Evolutionary conservation across 2,329 filamentous ascomycete species (phyloP), one percentile per base, ranked within the genome.

Genomic region (Byssothecium circinans): DNA sequence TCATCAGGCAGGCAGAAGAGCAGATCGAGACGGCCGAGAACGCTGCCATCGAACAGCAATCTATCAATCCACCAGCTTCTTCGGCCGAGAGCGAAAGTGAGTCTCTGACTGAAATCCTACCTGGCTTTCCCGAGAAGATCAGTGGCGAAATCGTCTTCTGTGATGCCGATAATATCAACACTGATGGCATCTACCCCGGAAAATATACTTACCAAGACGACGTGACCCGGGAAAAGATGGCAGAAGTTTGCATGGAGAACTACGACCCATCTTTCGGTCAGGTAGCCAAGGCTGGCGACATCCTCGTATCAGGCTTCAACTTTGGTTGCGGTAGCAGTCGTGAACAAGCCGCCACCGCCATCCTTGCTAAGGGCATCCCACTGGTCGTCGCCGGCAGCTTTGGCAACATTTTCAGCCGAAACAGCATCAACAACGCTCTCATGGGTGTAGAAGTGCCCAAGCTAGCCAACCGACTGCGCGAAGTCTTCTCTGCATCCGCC

Each of bases 151-250:
- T 97, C 49, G 78, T 95, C 38, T 96, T 94, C 72, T 89, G 83
- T 65, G 89, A 96, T 61, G 83, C 82, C 1, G 87, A 91, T 68
- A 95, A 95, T 73, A 83, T 96, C 68, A 89, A 94, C 73, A 97
- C 92, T 0, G 92, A 97, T 64, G 86, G 82, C 44, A 96, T 97
- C 68, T 97, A 97, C 70, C 88, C 91, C 0, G 90, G 89, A 4
- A 91, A 91, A 67, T 91, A 89, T 70, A 96, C 91, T 0, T 97
- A 97, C 72, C 89, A 95, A 67, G 91, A 97, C 65, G 81, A 88
- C 61, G 79, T 97, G 1, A 75, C 87, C 0, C 76, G 74, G 0
- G 86, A 89, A 52, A 83, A 83, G 47, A 96, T 97, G 92, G 89
- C 90, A 0, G 77, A 88, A 56, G 91, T 91, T 0, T 91, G 88